Evolutionary conservation across 805 yeast genomes (phyloP).

Genomic region (Phaffomyces opuntiae): DNA sequence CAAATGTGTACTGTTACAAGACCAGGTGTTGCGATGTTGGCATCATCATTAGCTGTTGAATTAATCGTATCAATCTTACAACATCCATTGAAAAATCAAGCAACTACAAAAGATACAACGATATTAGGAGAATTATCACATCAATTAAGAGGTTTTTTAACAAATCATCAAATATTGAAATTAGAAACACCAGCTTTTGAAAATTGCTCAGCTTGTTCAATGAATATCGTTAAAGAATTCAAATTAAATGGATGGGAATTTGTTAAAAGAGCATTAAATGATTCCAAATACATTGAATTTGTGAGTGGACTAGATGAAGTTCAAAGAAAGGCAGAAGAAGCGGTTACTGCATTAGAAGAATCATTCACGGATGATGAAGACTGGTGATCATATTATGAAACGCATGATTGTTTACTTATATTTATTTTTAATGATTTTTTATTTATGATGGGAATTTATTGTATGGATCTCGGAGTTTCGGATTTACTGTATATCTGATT

Average conservation of each 20-base stretch:
- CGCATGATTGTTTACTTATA: not conserved
- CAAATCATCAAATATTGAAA: conserved; percentile 54
- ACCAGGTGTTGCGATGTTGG: conserved; percentile 90
- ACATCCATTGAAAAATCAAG: conserved; percentile 43
- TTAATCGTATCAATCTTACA: conserved; percentile 69
- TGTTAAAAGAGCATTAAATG: conserved; percentile 61
- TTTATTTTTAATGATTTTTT: not conserved
- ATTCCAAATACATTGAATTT: conserved; percentile 61
- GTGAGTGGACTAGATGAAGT: conserved; percentile 73
- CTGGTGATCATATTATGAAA: conserved; percentile 4
- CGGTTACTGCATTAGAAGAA: conserved; percentile 20
- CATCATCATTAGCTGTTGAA: conserved; percentile 84
- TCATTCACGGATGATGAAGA: conserved; percentile 19
- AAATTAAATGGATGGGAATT: conserved; percentile 68
- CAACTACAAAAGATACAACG: conserved; percentile 21
- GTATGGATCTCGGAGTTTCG: not conserved
- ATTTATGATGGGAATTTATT: not conserved
- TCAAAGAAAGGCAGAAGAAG: conserved; percentile 59
- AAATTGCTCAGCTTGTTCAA: conserved; percentile 84
- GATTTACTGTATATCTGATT: too few species aligned
- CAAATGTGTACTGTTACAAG: conserved; percentile 99
- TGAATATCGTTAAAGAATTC: conserved; percentile 46
- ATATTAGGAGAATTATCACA: conserved; percentile 75
- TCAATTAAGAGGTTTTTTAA: conserved; percentile 84
- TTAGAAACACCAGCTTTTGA: conserved; percentile 66